Base-by-base conservation (phyloP, 495 filamentous ascomycete species). In the Penicillium chermesinum region DNA sequence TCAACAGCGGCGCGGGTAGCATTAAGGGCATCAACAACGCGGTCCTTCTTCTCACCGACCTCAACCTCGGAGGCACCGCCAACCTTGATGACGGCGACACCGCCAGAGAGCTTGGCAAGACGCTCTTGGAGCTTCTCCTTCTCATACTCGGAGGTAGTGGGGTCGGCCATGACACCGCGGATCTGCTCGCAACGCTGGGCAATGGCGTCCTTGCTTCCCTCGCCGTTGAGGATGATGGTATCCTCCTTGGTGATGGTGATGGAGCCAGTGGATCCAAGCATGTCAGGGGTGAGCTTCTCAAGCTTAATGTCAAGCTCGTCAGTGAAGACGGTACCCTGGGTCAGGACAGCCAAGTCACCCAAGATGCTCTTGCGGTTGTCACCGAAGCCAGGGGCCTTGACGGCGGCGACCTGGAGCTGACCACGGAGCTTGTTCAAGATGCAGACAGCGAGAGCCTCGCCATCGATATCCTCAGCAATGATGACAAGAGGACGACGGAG, bases 201-300 rank as follows among this genome's bases (percentile, higher is more conserved):
- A 62, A 98, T 93, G 45, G 79, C 70, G 64, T 98, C 93, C 79
- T 97, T 97, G 82, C 75, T 86, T 48, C 93, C 93, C 62, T 97
- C 93, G 41, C 93, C 93, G 72, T 98, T 98, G 49, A 98, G 82
- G 65, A 98, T 84, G 71, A 98, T 96, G 62, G 93, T 98, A 71
- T 98, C 93, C 73, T 98, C 93, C 82, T 98, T 98, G 61, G 94
- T 98, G 74, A 98, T 97, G 66, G 93, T 96, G 78, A 98, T 96
- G 49, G 91, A 88, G 55, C 93, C 93, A 54, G 91, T 96, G 40
- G 91, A 91, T 52, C 93, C 93, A 61, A 98, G 89, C 83, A 95
- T 89, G 53, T 98, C 93, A 44, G 84, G 75, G 37, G 89, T 98
- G 53, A 87, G 84, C 84, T 96, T 97, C 74, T 98, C 93, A 35